These are phyloP conservation scores for Seminavis robusta DNA, from an alignment of 108 stramenopile genomes.

Conservation along the genomic window DNA sequence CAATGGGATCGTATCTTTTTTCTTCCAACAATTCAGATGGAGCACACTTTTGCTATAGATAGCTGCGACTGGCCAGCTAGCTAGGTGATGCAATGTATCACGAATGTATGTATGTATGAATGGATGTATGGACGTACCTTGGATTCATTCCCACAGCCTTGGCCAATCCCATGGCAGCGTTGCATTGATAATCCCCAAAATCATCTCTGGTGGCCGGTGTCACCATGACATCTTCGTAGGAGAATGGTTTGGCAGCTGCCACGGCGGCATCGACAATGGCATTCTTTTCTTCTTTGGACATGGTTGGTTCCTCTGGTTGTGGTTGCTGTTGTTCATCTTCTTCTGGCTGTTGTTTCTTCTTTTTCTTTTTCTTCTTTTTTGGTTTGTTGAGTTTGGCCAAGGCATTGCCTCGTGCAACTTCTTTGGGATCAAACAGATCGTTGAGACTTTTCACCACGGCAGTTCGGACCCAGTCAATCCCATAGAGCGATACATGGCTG, in stretches of 20 bases:
- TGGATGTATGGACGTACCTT: too few relatives aligned
- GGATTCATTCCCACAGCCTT: conserved; percentile 48
- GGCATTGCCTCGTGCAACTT: conserved; percentile 63
- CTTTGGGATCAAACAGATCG: conserved; percentile 69
- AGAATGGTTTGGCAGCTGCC: conserved; percentile 56
- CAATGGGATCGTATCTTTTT: too few relatives aligned
- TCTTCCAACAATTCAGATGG: too few relatives aligned
- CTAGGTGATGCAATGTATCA: too few relatives aligned
- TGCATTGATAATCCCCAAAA: conserved; percentile 97
- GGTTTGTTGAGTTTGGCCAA: conserved; percentile 62
- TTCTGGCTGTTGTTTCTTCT: conserved; percentile 67
- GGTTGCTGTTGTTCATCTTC: conserved; percentile 12
- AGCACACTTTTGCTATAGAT: too few relatives aligned
- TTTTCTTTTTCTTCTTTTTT: conserved; percentile 70
- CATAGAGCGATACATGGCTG: conserved; percentile 15
- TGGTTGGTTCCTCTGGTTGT: conserved; percentile 15
- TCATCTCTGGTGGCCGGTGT: conserved; percentile 76
- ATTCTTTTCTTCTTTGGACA: conserved; percentile 61
- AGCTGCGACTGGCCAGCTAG: too few relatives aligned
- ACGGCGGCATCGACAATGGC: conserved; percentile 55
- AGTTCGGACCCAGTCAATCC: conserved; percentile 61
- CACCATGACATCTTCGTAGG: conserved; percentile 64
- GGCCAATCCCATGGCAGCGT: conserved; percentile 70
- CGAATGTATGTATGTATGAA: too few relatives aligned
- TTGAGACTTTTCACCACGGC: conserved; percentile 63